phyloP scores from a whole-genome alignment of 805 yeast species.

The Wickerhamiella dianesei region DNA sequence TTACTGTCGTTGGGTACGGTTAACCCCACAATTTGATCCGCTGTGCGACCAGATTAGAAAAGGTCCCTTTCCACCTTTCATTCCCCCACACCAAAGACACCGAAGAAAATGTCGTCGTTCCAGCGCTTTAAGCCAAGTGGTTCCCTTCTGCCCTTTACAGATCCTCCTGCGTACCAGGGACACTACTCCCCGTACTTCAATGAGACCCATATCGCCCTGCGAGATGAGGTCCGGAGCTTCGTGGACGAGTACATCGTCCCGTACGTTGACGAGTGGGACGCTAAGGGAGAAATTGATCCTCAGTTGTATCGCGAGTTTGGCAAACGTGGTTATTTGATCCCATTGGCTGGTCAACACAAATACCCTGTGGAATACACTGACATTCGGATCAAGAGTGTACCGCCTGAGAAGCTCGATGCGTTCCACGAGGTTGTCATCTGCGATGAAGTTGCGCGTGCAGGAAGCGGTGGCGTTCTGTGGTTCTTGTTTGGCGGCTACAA shows the following conservation, averaged over 20 bases:
- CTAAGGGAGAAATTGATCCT: slow-evolving; percentile 25
- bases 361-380: slow-evolving; percentile 28
- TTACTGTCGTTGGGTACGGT: neutral
- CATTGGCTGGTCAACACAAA: slow-evolving; percentile 26
- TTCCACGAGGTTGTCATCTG: slow-evolving; percentile 29
- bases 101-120: neutral
- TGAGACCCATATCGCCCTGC: slow-evolving; percentile 29
- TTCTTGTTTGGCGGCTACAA: slow-evolving; percentile 29
- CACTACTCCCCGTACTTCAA: slow-evolving; percentile 28
- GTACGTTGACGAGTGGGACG: slow-evolving; percentile 33
- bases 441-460: slow-evolving; percentile 29
- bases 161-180: slow-evolving; percentile 31
- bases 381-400: slow-evolving; percentile 26
- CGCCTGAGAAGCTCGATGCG: slow-evolving; percentile 27
- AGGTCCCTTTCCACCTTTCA: neutral
- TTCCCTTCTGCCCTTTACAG: slow-evolving; percentile 27
- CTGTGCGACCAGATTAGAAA: neutral
- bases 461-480: slow-evolving; percentile 32
- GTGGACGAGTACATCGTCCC: slow-evolving; percentile 29
- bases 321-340: slow-evolving; percentile 29
- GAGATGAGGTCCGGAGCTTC: slow-evolving; percentile 29
- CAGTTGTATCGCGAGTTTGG: slow-evolving; percentile 26
- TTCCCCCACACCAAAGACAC: neutral
- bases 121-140: neutral
- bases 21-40: neutral